A percentile compares a stretch with the other conserved stretches of the same genome.
Conservation (phyloP, 148 eudicot genomes). For the Gaultheria prostrata region DNA sequence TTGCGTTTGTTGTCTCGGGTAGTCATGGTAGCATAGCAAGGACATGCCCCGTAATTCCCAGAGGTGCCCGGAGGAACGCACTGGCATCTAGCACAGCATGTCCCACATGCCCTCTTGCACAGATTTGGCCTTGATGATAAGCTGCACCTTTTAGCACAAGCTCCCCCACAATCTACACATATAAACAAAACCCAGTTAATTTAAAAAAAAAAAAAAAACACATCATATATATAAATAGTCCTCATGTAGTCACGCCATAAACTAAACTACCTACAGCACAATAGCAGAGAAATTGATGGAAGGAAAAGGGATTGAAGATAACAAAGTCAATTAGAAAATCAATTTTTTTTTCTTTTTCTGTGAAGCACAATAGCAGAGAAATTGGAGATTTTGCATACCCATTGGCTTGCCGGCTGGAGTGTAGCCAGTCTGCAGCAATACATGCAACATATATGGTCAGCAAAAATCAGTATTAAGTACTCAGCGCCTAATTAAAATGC, state of each 20-base stretch:
- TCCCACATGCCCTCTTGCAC: slow-evolving; percentile 60
- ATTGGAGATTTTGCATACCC: slow-evolving; percentile 16
- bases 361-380: neutral
- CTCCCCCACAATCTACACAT: slow-evolving; percentile 48
- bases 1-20: slow-evolving; percentile 44
- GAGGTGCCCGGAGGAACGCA: slow-evolving; percentile 68
- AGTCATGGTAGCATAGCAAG: slow-evolving; percentile 51
- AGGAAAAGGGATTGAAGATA: neutral
- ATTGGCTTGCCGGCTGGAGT: neutral
- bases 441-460: neutral
- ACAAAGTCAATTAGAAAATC: neutral
- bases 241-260: neutral
- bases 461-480: neutral
- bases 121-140: slow-evolving; percentile 41
- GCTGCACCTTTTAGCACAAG: slow-evolving; percentile 46
- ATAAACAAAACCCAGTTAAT: neutral
- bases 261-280: too few relatives aligned
- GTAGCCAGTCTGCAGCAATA: slow-evolving; percentile 22
- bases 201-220: neutral
- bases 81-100: slow-evolving; percentile 51
- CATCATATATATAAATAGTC: neutral
- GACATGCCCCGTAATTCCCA: slow-evolving; percentile 44
- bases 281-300: neutral
- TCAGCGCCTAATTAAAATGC: neutral
- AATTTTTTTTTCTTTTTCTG: neutral